Base-by-base conservation (phyloP, 2,329 filamentous ascomycete genomes). In the Alternaria hordeiaustralica region DNA sequence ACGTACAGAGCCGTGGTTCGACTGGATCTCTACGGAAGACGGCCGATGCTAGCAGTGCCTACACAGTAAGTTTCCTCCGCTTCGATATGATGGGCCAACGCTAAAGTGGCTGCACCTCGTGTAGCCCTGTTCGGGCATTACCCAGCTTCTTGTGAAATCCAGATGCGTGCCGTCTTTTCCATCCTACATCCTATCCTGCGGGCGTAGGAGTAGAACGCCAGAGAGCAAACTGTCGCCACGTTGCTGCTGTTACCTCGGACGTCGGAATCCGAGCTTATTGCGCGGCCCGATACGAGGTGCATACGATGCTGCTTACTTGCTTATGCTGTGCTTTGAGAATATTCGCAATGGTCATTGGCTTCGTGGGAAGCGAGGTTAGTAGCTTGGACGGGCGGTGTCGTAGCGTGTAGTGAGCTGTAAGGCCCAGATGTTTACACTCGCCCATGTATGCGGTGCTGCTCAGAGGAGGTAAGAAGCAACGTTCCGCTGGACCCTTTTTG, bases 251-350 rank as follows among this genome's bases (percentile, higher is more conserved):
- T 43, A 26, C 36, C 9, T 28, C 55, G 23, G 45, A 50, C 13
- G 23, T 58, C 30, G 45, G 45, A 41, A 41, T 21, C 21, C 41
- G 30, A 20, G 46, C 45, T 50, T 36, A n/a, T 21, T 58, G 45
- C 45, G 49, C 20, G 45, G 45, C 30, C 45, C 12, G 23, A 58
- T 50, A 58, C 55, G 30, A 58, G 44, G 21, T 43, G 44, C 44
- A 58, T 51, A 20, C 23, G 26, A 13, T 56, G 49, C n/a, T 45
- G 49, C 49, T 13, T 53, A 33, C 43, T 56, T 56, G 54, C 41
- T 41, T 53, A 44, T 56, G 45, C 55, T 9, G 55, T 50, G 21
- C 33, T 30, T 25, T 21, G 23, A 44, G 41, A 13, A 58, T 43
- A 15, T 23, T 25, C 33, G 21, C 20, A 33, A 41, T 13, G n/a